Conservation (phyloP, 1,284 basidiomycete genomes). For the Irpex lacteus region DNA sequence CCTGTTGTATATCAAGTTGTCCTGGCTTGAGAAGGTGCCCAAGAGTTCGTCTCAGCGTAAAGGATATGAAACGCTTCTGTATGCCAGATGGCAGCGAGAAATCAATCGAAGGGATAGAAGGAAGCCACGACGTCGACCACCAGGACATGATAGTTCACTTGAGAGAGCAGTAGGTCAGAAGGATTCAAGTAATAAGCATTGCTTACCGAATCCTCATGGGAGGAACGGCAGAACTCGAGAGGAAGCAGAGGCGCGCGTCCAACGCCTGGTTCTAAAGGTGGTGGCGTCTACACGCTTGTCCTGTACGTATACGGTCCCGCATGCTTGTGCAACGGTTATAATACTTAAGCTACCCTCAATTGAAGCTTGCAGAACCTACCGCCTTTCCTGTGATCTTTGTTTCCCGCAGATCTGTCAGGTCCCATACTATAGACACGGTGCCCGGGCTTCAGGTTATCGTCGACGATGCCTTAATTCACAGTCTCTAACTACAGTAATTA, state of each 20-base stretch:
- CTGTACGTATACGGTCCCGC: too few relatives aligned
- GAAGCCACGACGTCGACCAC: conserved; percentile 54
- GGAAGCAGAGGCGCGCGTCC: neutral
- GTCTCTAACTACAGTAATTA: too few relatives aligned
- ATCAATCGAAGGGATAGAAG: conserved; percentile 56
- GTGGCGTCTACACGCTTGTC: too few relatives aligned
- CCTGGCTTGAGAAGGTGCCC: conserved; percentile 87
- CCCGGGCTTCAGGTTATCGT: too few relatives aligned
- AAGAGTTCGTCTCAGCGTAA: conserved; percentile 79
- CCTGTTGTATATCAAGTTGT: conserved; percentile 82
- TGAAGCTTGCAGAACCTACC: too few relatives aligned
- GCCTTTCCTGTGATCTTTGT: too few relatives aligned
- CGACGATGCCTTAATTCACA: too few relatives aligned
- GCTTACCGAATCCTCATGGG: conserved; percentile 4
- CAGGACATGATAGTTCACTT: conserved; percentile 27
- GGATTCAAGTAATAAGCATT: neutral
- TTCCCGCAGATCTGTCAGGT: too few relatives aligned
- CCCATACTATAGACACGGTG: too few relatives aligned
- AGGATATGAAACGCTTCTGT: conserved; percentile 88
- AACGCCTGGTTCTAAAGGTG: neutral
- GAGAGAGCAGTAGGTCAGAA: neutral
- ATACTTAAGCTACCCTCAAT: too few relatives aligned
- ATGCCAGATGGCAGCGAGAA: conserved; percentile 79
- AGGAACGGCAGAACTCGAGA: neutral
- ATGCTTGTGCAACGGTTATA: too few relatives aligned